A percentile compares a stretch with the other conserved stretches of the same genome.
phyloP scores from a whole-genome alignment of 331 rosid genomes.

The Acacia concinna region DNA sequence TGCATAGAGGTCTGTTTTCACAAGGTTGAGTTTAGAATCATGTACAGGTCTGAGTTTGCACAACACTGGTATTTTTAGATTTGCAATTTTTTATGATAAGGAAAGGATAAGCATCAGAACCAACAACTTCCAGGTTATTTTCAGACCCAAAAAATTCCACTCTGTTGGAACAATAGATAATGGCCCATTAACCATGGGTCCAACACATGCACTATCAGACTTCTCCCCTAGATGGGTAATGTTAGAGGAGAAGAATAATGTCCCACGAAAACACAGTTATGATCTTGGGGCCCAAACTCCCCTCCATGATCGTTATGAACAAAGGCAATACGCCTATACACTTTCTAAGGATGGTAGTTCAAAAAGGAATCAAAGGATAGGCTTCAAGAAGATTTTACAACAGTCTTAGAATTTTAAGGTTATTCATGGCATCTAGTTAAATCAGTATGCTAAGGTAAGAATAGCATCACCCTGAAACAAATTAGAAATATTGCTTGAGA shows the following conservation, averaged over 20 bases:
- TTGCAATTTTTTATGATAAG: neutral
- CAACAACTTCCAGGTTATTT: neutral
- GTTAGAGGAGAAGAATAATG: neutral
- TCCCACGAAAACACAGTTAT: neutral
- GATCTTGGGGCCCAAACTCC: neutral
- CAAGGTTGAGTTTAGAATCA: neutral
- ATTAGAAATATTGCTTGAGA: neutral
- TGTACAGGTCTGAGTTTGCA: neutral
- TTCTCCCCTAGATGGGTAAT: neutral
- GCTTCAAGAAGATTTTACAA: neutral
- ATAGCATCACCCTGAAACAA: neutral
- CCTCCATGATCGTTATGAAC: neutral
- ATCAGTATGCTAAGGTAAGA: neutral
- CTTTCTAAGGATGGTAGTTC: neutral
- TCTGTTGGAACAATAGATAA: neutral
- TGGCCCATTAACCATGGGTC: neutral
- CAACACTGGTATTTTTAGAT: neutral
- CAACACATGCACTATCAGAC: neutral
- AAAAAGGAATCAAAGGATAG: neutral
- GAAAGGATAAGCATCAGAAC: neutral
- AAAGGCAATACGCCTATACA: neutral
- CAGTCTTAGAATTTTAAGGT: neutral
- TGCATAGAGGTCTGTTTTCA: neutral
- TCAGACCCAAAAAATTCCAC: neutral
- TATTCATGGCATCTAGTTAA: neutral